Percentiles rank a stretch among this genome's conserved stretches.
phyloP scores from a whole-genome alignment of 441 rosid species.

The Aquilaria agallochum region DNA sequence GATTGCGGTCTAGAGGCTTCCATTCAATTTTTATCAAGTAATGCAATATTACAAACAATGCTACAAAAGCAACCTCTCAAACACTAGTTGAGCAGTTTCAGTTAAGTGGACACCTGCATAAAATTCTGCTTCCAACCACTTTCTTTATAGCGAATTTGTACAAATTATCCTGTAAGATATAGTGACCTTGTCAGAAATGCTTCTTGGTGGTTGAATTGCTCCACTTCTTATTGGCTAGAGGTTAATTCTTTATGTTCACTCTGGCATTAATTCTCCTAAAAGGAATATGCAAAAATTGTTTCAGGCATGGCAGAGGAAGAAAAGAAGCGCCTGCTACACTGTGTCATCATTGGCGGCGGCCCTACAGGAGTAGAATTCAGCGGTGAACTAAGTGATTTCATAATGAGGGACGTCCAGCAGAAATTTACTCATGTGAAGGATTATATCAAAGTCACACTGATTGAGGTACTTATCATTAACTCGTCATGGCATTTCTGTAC shows the following conservation, averaged over 20 bases:
- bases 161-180: background rate
- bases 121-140: background rate
- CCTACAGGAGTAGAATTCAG: conserved; percentile 98
- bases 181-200: background rate
- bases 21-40: no score
- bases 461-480: conserved; percentile 53
- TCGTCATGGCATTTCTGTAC: background rate
- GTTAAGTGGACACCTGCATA: no score
- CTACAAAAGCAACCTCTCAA: no score
- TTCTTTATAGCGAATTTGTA: background rate
- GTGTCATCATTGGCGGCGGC: conserved; percentile 93
- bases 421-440: conserved; percentile 68
- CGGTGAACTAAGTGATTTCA: conserved; percentile 93
- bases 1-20: no score
- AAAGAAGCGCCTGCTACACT: conserved; percentile 72
- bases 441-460: conserved; percentile 70
- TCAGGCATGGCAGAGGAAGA: conserved; percentile 77
- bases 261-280: background rate
- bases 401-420: conserved; percentile 80
- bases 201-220: background rate
- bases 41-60: no score
- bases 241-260: no score
- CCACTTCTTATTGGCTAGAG: no score
- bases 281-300: background rate
- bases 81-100: no score